Conservation (phyloP, 768 basidiomycete species). For the Auriculariales sp. region DNA sequence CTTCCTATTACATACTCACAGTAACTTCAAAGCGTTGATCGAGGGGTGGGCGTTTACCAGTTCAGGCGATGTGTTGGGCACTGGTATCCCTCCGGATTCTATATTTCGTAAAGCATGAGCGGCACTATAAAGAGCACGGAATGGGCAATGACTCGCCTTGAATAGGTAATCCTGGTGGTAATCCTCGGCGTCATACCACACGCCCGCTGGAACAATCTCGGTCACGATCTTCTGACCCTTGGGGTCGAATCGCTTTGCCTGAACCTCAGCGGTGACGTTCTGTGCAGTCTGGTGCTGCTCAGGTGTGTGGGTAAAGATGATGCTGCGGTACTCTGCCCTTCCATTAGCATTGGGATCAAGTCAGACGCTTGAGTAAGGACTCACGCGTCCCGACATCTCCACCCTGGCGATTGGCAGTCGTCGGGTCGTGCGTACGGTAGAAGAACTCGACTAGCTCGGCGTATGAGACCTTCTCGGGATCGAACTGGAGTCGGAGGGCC, state of each 20-base stretch:
- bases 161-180: constrained; percentile 75
- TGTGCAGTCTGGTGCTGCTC: constrained; percentile 63
- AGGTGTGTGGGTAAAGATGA: constrained; percentile 65
- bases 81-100: constrained; percentile 77
- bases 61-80: constrained; percentile 79
- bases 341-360: background rate
- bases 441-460: constrained; percentile 89
- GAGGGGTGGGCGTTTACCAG: constrained; percentile 53
- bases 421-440: constrained; percentile 89
- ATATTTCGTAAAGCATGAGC: background rate
- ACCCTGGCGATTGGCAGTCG: constrained; percentile 69
- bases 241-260: constrained; percentile 67
- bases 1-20: too few relatives aligned
- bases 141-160: constrained; percentile 19
- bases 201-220: constrained; percentile 46
- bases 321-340: constrained; percentile 74
- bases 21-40: too few relatives aligned
- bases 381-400: constrained; percentile 62
- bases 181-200: constrained; percentile 75
- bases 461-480: constrained; percentile 62
- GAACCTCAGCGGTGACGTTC: constrained; percentile 68
- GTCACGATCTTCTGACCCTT: constrained; percentile 67
- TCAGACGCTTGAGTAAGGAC: constrained; percentile 13
- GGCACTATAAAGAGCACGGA: background rate
- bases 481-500: constrained; percentile 74